phyloP scores from a whole-genome alignment of 176 grass and related monocot genomes.

The Oropetium thomaeum region DNA sequence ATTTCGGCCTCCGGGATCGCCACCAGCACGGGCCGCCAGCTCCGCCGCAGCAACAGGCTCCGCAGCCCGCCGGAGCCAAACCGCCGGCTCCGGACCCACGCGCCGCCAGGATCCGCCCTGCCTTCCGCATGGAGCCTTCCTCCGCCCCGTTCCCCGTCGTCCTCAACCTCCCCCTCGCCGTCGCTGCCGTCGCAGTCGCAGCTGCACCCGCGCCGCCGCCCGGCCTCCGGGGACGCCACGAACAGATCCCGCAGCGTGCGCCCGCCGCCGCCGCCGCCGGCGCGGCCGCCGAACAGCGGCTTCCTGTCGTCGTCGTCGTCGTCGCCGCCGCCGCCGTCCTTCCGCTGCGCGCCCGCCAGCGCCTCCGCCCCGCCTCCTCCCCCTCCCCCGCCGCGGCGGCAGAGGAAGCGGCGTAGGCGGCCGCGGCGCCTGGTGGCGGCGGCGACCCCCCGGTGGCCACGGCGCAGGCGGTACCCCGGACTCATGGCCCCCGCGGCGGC shows the following conservation, averaged over 20 bases:
- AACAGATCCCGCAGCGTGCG: conserved; percentile 75
- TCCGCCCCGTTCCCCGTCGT: neutral
- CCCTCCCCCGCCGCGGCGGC: conserved; percentile 8
- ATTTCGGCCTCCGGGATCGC: conserved; percentile 46
- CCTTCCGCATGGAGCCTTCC: neutral
- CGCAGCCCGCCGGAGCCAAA: conserved; percentile 35
- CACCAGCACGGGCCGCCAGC: conserved; percentile 52
- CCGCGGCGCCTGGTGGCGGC: neutral
- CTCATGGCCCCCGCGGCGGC: conserved; percentile 6
- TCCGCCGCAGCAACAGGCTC: conserved; percentile 50
- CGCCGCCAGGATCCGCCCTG: neutral
- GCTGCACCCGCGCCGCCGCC: conserved; percentile 7
- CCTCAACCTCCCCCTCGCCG: neutral
- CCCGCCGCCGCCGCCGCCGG: conserved; percentile 3
- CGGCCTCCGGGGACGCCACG: conserved; percentile 52
- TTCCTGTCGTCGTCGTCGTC: conserved; percentile 43
- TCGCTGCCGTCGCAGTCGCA: neutral
- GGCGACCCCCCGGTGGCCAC: neutral
- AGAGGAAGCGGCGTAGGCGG: conserved; percentile 16
- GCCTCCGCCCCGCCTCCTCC: neutral
- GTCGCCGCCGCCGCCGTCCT: neutral
- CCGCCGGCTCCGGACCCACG: conserved; percentile 15
- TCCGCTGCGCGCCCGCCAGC: neutral
- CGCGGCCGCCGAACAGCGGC: conserved; percentile 33
- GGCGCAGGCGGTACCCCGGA: conserved; percentile 36